phyloP scores from a whole-genome alignment of 2,329 filamentous ascomycete genomes.

The Ceratocystis cubensis region DNA sequence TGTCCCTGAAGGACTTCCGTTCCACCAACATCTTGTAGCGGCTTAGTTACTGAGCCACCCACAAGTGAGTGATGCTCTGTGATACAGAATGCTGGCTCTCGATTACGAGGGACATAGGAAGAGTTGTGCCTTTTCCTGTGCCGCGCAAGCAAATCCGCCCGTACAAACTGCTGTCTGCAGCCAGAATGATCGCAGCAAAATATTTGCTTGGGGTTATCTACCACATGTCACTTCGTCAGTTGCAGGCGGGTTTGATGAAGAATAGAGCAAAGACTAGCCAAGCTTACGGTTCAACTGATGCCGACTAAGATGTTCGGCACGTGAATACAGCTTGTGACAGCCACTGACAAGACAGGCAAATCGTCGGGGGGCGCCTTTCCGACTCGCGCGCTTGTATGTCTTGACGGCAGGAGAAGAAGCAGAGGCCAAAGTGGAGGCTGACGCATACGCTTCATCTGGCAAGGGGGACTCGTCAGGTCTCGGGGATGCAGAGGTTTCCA shows the following conservation, averaged over 20 bases:
- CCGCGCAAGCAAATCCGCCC: constrained; percentile 60
- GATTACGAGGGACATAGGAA: constrained; percentile 39
- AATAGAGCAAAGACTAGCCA: constrained; percentile 11
- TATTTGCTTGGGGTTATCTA: constrained; percentile 65
- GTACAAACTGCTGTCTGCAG: constrained; percentile 65
- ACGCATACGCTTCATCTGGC: neutral
- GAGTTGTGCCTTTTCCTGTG: constrained; percentile 54
- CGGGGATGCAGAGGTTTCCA: neutral
- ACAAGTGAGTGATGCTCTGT: neutral
- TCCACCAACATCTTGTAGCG: neutral
- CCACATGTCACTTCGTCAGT: neutral
- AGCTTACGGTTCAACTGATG: constrained; percentile 66
- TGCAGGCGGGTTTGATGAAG: constrained; percentile 19
- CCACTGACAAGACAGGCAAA: constrained; percentile 56
- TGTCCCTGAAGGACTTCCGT: neutral
- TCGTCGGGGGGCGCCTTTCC: constrained; percentile 37
- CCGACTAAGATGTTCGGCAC: constrained; percentile 68
- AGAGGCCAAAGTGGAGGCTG: neutral
- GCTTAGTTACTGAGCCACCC: too few relatives aligned
- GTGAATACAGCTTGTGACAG: constrained; percentile 69
- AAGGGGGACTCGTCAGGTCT: neutral
- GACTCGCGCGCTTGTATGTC: constrained; percentile 40
- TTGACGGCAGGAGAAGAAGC: neutral
- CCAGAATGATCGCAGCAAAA: constrained; percentile 63
- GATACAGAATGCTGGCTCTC: constrained; percentile 28